A percentile compares a stretch with the other conserved stretches of the same genome.
Evolutionary conservation across 805 yeast genomes (phyloP).

Genomic region (Metschnikowia kofuensis): DNA sequence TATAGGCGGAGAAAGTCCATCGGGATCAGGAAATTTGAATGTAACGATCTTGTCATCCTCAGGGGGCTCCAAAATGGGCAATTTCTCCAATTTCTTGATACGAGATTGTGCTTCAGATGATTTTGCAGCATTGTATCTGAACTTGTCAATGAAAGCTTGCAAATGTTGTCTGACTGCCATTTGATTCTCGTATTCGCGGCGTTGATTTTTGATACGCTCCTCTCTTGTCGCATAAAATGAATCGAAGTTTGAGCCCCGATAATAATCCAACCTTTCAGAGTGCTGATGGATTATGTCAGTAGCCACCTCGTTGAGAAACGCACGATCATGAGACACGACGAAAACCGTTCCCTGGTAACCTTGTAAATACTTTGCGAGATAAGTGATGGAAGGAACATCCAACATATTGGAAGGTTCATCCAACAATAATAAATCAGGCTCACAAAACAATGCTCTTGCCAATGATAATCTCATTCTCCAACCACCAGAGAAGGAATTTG

Average conservation of each 20-base stretch:
- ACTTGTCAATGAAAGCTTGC: conserved; percentile 93
- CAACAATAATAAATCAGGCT: conserved; percentile 86
- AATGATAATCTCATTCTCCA: conserved; percentile 99
- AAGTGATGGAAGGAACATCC: conserved; percentile 98
- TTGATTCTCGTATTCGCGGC: conserved; percentile 95
- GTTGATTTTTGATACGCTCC: conserved; percentile 90
- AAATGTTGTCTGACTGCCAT: conserved; percentile 93
- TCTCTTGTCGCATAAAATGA: conserved; percentile 89
- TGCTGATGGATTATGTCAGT: conserved; percentile 98
- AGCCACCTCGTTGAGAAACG: conserved; percentile 95
- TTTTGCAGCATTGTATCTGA: conserved; percentile 95
- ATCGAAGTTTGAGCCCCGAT: conserved; percentile 91
- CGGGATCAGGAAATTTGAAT: conserved; percentile 95
- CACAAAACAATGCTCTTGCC: conserved; percentile 96
- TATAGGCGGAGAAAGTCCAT: conserved; percentile 88
- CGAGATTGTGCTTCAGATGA: conserved; percentile 97
- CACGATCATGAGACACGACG: conserved; percentile 97
- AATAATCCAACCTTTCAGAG: conserved; percentile 93
- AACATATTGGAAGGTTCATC: conserved; percentile 99
- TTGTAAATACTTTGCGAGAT: conserved; percentile 84
- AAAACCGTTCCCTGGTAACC: conserved; percentile 88
- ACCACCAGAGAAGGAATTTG: conserved; percentile 97
- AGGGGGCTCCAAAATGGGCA: conserved; percentile 91
- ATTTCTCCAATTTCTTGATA: conserved; percentile 91
- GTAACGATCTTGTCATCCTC: conserved; percentile 83